Base-by-base conservation (phyloP, 257 asterid genomes). In the Fraxinus pennsylvanica region DNA sequence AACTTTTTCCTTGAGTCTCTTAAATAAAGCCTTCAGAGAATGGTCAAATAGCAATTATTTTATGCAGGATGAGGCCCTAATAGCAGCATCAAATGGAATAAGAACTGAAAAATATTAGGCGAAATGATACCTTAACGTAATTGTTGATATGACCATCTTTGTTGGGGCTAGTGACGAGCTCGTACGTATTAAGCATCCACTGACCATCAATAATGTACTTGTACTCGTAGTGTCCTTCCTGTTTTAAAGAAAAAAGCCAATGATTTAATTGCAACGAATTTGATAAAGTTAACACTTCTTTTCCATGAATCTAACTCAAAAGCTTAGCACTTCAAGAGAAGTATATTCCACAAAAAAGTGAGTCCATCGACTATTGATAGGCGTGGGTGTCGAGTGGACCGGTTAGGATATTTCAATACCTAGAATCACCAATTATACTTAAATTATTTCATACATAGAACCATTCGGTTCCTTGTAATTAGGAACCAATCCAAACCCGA, bases 171-270 rank as follows among this genome's bases (percentile, higher is more conserved):
- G 97, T 91, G 38, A 85, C 6, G 1, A 74, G 92, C 86, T 95
- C 98, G 6, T 79, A 1, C 73, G 83, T 63, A 76, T 89, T 95
- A 89, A 86, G 79, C 76, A 68, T 66, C 99, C 98, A 93, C 80
- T 84, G 86, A 21, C 97, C 98, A 75, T 95, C 93, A 25, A 95
- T 92, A 9, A 95, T 77, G 76, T 91, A 95, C 87, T 95, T 93
- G 91, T 95, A 95, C 88, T 95, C 99, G 36, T 90, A 95, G 57
- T 4, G 82, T 61, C 99, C 99, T 90, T 91, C 99, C 99, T 95
- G 92, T 80, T 12, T 52, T 47, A 45, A 75, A 69, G 21, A 22
- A 68, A 70, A 74, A 65, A 72, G 50, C 19, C 47, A 74, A 27
- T 27, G 3, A 71, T 59, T 27, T 41, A 32, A 33, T 9, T 9